phyloP scores from a whole-genome alignment of 441 rosid genomes.

The Syzygium malaccense region DNA sequence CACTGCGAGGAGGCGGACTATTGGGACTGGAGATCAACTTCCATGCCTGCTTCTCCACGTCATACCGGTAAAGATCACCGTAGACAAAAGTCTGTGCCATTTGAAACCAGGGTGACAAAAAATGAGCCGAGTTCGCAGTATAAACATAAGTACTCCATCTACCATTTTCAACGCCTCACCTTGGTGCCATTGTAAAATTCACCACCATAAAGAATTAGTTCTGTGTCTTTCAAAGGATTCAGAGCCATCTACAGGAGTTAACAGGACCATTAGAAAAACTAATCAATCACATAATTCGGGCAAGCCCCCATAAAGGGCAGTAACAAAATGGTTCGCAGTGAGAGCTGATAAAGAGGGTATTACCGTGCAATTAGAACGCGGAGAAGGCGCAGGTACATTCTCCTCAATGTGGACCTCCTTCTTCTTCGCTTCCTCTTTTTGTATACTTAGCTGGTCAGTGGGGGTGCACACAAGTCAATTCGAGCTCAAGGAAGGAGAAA shows the following conservation, averaged over 20 bases:
- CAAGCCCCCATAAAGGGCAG: neutral
- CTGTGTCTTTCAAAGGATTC: conserved; percentile 85
- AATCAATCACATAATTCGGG: neutral
- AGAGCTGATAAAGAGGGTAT: neutral
- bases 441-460: conserved; percentile 51
- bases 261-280: neutral
- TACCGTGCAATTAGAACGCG: conserved; percentile 86
- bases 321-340: neutral
- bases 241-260: conserved; percentile 42
- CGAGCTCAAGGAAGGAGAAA: neutral
- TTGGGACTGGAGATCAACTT: conserved; percentile 84
- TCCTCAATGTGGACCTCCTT: conserved; percentile 88
- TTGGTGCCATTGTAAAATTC: conserved; percentile 93
- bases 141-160: neutral
- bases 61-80: conserved; percentile 81
- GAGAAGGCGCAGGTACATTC: conserved; percentile 83
- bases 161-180: conserved; percentile 29
- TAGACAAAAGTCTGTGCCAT: conserved; percentile 79
- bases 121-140: neutral
- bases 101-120: neutral
- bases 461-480: neutral
- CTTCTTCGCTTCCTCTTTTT: conserved; percentile 94
- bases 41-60: conserved; percentile 93
- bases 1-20: conserved; percentile 97
- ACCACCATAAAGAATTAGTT: conserved; percentile 80